Conservation (phyloP, 2,329 filamentous ascomycete species). For the Verticillium longisporum region DNA sequence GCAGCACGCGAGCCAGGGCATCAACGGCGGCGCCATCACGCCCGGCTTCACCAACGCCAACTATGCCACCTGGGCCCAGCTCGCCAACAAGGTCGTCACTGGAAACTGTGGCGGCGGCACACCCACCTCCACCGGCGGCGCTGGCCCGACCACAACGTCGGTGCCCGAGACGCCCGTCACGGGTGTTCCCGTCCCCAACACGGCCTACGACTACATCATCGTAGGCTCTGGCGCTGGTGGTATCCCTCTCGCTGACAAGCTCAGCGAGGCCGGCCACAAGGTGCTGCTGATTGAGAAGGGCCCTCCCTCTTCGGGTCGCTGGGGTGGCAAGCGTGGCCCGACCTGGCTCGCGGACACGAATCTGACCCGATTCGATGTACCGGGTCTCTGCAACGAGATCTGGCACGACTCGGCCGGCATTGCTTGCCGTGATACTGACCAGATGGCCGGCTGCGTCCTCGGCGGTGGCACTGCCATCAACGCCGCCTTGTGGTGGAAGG, state of each 20-base stretch:
- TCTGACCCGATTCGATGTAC: constrained; percentile 64
- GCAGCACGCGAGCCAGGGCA: constrained; percentile 47
- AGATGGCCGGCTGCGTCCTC: constrained; percentile 66
- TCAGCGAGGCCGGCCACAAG: constrained; percentile 57
- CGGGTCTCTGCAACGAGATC: constrained; percentile 65
- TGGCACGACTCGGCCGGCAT: constrained; percentile 57
- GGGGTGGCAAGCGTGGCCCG: constrained; percentile 54
- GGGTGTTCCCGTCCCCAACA: constrained; percentile 23
- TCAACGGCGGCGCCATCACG: constrained; percentile 37
- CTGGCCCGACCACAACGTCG: constrained; percentile 12
- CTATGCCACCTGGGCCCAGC: constrained; percentile 35
- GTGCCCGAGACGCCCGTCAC: constrained; percentile 20
- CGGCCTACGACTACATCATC: constrained; percentile 55
- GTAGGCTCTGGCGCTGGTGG: constrained; percentile 57
- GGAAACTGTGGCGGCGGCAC: constrained; percentile 23
- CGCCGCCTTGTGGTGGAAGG: constrained; percentile 62
- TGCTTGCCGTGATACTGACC: constrained; percentile 62
- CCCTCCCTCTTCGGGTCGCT: constrained; percentile 56
- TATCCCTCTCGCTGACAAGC: constrained; percentile 52
- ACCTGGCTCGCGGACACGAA: constrained; percentile 55
- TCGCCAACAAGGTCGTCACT: constrained; percentile 32
- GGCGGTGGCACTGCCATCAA: constrained; percentile 63
- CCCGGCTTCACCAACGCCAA: constrained; percentile 27
- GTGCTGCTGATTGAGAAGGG: constrained; percentile 59
- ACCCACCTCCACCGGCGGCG: constrained; percentile 7